A percentile compares a stretch with the other conserved stretches of the same genome.
phyloP scores from a whole-genome alignment of 805 yeast genomes.

The Starmerella vitae region DNA sequence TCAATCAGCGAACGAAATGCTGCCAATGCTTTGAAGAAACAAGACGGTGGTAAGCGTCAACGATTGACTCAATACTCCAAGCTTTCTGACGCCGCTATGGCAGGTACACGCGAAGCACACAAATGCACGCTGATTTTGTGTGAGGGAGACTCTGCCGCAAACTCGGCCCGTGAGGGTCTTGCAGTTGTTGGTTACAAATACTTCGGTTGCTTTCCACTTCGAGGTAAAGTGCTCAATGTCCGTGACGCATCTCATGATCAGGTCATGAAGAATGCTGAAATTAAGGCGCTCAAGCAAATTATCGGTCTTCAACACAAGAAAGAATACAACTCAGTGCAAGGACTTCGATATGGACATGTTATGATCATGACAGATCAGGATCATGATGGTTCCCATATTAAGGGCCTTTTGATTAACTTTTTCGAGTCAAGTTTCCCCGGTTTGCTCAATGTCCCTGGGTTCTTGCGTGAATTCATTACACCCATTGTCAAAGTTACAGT shows the following conservation, averaged over 20 bases:
- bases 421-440: conserved; percentile 93
- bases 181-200: conserved; percentile 91
- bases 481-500: conserved; percentile 89
- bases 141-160: conserved; percentile 93
- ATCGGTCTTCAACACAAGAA: conserved; percentile 92
- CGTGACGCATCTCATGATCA: conserved; percentile 97
- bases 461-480: conserved; percentile 83
- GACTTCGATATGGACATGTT: conserved; percentile 83
- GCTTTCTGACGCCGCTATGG: conserved; percentile 88
- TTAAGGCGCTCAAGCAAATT: conserved; percentile 87
- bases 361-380: conserved; percentile 99
- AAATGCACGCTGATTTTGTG: conserved; percentile 88
- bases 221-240: conserved; percentile 90
- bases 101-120: conserved; percentile 85
- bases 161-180: conserved; percentile 84
- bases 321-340: conserved; percentile 55
- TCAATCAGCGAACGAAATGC: conserved; percentile 82
- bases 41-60: conserved; percentile 60
- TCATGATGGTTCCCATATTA: conserved; percentile 97
- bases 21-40: conserved; percentile 70
- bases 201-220: conserved; percentile 87
- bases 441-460: conserved; percentile 75
- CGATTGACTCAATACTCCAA: conserved; percentile 82
- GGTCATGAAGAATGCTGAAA: conserved; percentile 81
- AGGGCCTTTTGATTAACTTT: conserved; percentile 87